Conservation (phyloP, 208 protist species). For the Naegleria gruberi region DNA sequence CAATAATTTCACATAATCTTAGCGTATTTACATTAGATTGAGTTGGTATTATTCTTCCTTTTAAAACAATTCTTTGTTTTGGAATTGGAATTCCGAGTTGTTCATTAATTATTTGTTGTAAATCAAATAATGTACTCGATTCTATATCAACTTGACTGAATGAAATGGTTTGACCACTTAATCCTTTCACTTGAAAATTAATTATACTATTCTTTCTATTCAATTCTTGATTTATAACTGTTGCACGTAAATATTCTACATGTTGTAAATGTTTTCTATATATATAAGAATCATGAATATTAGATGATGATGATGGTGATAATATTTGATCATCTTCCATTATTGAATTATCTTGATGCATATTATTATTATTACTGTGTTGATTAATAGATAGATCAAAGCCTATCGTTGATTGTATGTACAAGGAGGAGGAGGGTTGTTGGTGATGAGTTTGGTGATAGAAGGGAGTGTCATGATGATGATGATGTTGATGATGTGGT, state of each 20-base stretch:
- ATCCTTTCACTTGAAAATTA: neutral
- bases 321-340: neutral
- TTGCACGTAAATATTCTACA: neutral
- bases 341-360: neutral
- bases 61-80: neutral
- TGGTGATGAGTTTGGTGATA: neutral
- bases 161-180: neutral
- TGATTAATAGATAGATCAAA: neutral
- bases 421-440: neutral
- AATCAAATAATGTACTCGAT: neutral
- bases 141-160: neutral
- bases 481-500: no score
- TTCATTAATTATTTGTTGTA: neutral
- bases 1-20: neutral
- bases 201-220: neutral
- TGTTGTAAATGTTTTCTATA: neutral
- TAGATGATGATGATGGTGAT: neutral
- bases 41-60: neutral
- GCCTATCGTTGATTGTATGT: neutral
- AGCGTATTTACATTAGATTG: neutral
- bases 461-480: neutral
- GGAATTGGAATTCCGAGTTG: neutral
- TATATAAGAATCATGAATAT: neutral
- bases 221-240: neutral
- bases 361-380: neutral